Conservation (phyloP, 2,329 filamentous ascomycete genomes). For the Aureobasidium sp. region DNA sequence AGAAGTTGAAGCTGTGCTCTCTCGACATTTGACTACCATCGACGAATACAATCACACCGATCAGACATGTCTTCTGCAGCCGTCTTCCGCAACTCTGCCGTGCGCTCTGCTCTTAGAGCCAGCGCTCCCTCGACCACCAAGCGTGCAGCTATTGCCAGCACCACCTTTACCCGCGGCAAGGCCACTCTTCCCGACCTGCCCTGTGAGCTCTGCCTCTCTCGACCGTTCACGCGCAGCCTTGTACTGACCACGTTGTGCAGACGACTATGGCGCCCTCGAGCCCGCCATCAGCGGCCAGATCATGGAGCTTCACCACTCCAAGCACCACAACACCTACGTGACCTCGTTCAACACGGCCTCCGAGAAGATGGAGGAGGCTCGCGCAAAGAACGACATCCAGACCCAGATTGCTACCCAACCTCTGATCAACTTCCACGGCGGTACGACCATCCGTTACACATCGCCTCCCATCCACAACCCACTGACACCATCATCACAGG, state of each 20-base stretch:
- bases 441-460: conserved; percentile 22
- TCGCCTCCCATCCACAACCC: background rate
- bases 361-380: conserved; percentile 58
- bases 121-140: conserved; percentile 51
- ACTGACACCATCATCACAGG: conserved; percentile 24
- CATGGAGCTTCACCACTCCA: conserved; percentile 93
- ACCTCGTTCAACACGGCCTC: conserved; percentile 76
- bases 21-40: background rate
- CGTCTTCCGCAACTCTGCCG: conserved; percentile 62
- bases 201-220: conserved; percentile 44
- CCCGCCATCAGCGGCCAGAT: conserved; percentile 75
- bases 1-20: background rate
- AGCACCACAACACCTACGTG: conserved; percentile 92
- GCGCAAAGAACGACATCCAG: conserved; percentile 45
- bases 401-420: conserved; percentile 49
- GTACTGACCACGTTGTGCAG: conserved; percentile 38
- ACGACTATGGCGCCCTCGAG: conserved; percentile 95
- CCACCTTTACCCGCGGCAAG: conserved; percentile 76
- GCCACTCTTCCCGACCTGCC: conserved; percentile 84
- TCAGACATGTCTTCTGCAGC: conserved; percentile 65
- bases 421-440: conserved; percentile 59
- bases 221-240: too few relatives aligned
- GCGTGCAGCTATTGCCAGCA: conserved; percentile 59
- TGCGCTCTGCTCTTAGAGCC: conserved; percentile 64
- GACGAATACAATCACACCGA: background rate